Base-by-base conservation (phyloP, 1,284 basidiomycete genomes). In the Boletus albobrunnescens region DNA sequence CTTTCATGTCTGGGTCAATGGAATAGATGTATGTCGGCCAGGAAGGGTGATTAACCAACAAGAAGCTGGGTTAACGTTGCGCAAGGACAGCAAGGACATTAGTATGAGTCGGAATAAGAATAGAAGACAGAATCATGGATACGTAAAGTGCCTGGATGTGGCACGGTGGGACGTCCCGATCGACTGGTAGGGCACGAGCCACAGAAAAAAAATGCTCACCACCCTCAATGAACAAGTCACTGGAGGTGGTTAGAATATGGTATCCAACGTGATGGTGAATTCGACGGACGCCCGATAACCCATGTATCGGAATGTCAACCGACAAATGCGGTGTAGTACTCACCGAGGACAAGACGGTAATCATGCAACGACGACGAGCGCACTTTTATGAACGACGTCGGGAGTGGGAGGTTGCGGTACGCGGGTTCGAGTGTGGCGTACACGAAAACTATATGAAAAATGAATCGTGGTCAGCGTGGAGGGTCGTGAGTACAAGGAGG, bases 1-100 rank as follows among this genome's bases (percentile, higher is more conserved):
- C 87, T 73, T 90, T 90, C 87, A 90, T 89, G 66, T 72, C 71
- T 61, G 61, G 48, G 61, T 63, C 52, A 35, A 61, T 37, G 46
- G 56, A 44, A 51, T 40, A 38, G 46, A 19, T 36, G 40, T 43
- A 57, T 57, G 71, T 67, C 55, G 71, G 63, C 58, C 68, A 68
- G 60, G 70, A 67, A 54, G 65, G 58, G 53, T 58, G 57, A 68
- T 68, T 59, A 65, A 71, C 70, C 64, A 73, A 71, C 68, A 67
- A 59, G 56, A 65, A 59, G 64, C 78, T 81, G 62, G 56, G 41
- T 9, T 32, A 39, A 49, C 26, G 46, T 47, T 59, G 42, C 47
- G 44, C 51, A 46, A 53, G 41, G 20, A 50, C 20, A 35, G 47
- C 20, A 41, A 42, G 42, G 40, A 20, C 32, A 36, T 63, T 35